These are phyloP conservation scores for Daedalea quercina DNA, from an alignment of 768 basidiomycete species.

Conservation along the genomic window DNA sequence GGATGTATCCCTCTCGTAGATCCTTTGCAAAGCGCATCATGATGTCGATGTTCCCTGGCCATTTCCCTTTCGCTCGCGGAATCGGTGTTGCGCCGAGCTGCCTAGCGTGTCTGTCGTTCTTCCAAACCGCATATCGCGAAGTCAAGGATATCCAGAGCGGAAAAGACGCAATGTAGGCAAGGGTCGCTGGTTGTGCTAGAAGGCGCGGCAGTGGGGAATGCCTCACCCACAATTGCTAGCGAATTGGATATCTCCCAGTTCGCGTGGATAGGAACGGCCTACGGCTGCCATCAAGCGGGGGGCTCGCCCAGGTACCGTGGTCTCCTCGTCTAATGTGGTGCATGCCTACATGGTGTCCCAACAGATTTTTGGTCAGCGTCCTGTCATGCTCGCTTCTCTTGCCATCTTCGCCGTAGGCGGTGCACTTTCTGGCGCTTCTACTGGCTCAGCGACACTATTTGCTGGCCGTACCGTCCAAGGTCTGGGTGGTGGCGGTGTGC, in stretches of 20 bases:
- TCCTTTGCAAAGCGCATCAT: constrained; percentile 17
- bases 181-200: background rate
- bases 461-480: constrained; percentile 26
- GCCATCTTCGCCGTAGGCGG: constrained; percentile 30
- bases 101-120: constrained; percentile 10
- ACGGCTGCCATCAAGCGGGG: constrained; percentile 27
- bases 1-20: constrained; percentile 18
- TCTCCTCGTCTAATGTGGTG: background rate
- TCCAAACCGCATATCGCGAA: constrained; percentile 5
- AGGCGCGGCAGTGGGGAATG: constrained; percentile 6
- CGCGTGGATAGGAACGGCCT: constrained; percentile 19
- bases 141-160: constrained; percentile 2
- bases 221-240: constrained; percentile 4
- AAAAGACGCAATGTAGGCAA: background rate
- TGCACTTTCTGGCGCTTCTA: constrained; percentile 30
- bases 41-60: constrained; percentile 28
- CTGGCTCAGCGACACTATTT: constrained; percentile 32
- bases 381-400: constrained; percentile 24
- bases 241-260: constrained; percentile 12
- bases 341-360: background rate
- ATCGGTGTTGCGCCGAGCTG: constrained; percentile 14
- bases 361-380: constrained; percentile 26
- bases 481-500: constrained; percentile 15
- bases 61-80: constrained; percentile 23
- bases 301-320: constrained; percentile 16